Evolutionary conservation across 176 grass and related monocot genomes (phyloP), one percentile per base, ranked within the genome.

Genomic region (Avena eriantha): DNA sequence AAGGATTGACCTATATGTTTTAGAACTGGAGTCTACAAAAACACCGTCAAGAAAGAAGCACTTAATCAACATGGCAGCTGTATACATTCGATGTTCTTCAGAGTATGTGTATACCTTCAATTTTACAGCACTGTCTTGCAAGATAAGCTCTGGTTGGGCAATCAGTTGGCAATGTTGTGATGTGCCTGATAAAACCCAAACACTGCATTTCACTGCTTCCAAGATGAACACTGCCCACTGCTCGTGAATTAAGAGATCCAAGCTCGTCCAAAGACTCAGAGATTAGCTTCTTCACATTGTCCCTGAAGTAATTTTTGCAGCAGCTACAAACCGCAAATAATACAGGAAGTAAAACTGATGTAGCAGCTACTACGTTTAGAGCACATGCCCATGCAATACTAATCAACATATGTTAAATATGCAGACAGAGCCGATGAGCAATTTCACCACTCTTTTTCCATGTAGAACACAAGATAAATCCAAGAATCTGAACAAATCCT

Each of bases 151-250:
- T 60, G 22, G 21, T 11, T 60, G 58, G 19, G 23, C 21, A 60
- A 60, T 23, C 23, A 60, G 10, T 15, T 50, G 12, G 49, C 13
- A 12, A 50, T 50, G 49, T 14, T 14, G 49, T 50, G 49, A 3
- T 14, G 12, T 50, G 49, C 14, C 50, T 17, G 57, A 23, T 75
- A 22, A 75, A 29, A 14, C 46, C 24, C 45, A 22, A 75, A 50
- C 71, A 14, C 45, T 50, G 72, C 72, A 50, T 75, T 75, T 24
- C 46, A 45, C 22, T 29, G 4, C 72, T 75, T 48, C 72, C 72
- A 75, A 24, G 45, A 6, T 16, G 72, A 75, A 75, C 72, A 75
- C 1, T 47, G 43, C 13, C 71, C 36, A 39, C 36, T 39, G n/a
- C 45, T 48, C 5, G 9, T 4, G 17, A 8, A 29, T 6, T 22